Evolutionary conservation across 768 basidiomycete genomes (phyloP).

Genomic region (Pleurotus sapidus): DNA sequence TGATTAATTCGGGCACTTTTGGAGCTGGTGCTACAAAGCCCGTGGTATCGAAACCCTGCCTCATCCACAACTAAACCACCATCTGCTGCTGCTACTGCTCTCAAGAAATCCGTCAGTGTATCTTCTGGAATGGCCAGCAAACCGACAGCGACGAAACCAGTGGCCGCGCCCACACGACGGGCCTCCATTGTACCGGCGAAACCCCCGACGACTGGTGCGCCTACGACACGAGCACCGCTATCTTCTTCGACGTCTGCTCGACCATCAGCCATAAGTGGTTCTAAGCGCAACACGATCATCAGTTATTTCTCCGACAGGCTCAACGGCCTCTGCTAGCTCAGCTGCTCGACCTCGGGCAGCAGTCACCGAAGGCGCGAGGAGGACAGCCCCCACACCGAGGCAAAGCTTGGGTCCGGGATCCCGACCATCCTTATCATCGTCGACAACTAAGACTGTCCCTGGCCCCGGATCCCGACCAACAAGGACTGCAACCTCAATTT

Average conservation of each 20-base stretch:
- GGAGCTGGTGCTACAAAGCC: conserved; percentile 51
- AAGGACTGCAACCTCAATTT: conserved; percentile 56
- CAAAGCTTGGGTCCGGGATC: conserved; percentile 23
- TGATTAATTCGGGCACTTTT: conserved; percentile 65
- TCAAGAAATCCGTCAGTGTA: conserved; percentile 40
- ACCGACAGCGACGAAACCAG: conserved; percentile 28
- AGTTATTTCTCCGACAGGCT: conserved; percentile 55
- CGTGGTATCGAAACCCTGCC: conserved; percentile 17
- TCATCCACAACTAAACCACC: conserved; percentile 10
- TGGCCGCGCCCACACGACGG: conserved; percentile 32
- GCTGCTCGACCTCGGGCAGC: conserved; percentile 60
- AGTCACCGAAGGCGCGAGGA: conserved; percentile 64
- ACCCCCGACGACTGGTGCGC: conserved; percentile 21
- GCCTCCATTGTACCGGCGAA: conserved; percentile 44
- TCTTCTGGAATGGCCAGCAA: conserved; percentile 34
- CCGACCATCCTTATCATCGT: conserved; percentile 15
- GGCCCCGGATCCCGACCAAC: conserved; percentile 34
- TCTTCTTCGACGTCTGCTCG: conserved; percentile 35
- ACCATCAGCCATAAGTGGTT: conserved; percentile 21
- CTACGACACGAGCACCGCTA: conserved; percentile 31
- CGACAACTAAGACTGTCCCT: conserved; percentile 31
- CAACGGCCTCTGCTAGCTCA: conserved; percentile 34
- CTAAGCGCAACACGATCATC: conserved; percentile 39
- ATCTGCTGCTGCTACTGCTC: conserved; percentile 28
- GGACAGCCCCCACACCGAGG: conserved; percentile 39